Percentiles rank a stretch among this genome's conserved stretches.
phyloP scores from a whole-genome alignment of 2,329 filamentous ascomycete species.

The Cladosporium sp. region DNA sequence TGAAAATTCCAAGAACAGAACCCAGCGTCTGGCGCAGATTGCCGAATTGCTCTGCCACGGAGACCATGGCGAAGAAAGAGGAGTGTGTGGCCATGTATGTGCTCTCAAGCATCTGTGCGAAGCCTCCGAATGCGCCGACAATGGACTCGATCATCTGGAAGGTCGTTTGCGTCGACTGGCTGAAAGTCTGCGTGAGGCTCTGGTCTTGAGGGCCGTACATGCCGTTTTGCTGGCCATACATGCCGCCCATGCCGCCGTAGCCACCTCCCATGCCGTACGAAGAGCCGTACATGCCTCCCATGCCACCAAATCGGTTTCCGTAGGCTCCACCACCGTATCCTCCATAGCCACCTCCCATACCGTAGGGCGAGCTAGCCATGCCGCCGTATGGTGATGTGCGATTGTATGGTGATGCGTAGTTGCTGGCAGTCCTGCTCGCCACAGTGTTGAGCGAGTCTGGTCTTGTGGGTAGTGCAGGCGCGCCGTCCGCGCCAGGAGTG shows the following conservation, averaged over 20 bases:
- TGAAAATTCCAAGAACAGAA: conserved; percentile 92
- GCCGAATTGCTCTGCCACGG: conserved; percentile 94
- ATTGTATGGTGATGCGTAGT: conserved; percentile 61
- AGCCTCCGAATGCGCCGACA: conserved; percentile 93
- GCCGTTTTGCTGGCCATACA: conserved; percentile 47
- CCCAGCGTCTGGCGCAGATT: conserved; percentile 91
- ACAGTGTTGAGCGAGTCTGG: conserved; percentile 75
- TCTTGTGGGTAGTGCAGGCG: conserved; percentile 75
- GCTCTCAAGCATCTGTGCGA: conserved; percentile 98
- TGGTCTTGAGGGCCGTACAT: conserved; percentile 72
- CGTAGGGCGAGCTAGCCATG: conserved; percentile 49
- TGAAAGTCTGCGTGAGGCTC: conserved; percentile 93
- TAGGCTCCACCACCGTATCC: conserved; percentile 21
- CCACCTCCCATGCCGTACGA: conserved; percentile 33
- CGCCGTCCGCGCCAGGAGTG: conserved; percentile 41
- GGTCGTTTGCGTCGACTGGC: conserved; percentile 90
- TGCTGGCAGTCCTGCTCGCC: conserved; percentile 84
- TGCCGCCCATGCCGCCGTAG: conserved; percentile 39
- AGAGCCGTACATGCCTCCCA: conserved; percentile 36
- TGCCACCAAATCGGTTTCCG: conserved; percentile 26
- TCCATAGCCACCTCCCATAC: conserved; percentile 48
- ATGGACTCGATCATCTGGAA: conserved; percentile 99
- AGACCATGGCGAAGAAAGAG: conserved; percentile 98
- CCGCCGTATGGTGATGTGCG: conserved; percentile 42
- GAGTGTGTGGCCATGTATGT: conserved; percentile 99